Conservation (phyloP, 2,329 filamentous ascomycete species). For the Botrytis pseudocinerea region DNA sequence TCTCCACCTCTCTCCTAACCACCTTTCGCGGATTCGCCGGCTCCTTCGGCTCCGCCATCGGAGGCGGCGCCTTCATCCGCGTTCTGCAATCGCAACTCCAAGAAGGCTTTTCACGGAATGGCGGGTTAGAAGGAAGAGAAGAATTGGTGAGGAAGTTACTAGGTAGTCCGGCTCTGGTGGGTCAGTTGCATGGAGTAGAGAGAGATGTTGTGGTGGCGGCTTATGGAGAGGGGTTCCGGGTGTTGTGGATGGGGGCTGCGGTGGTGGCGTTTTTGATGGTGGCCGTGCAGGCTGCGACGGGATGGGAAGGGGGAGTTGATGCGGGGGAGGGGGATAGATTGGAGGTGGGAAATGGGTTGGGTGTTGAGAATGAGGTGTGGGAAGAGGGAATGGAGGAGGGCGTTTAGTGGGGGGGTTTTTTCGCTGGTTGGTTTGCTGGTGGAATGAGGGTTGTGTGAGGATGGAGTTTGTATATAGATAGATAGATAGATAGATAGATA, state of each 20-base stretch:
- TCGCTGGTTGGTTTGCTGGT: neutral
- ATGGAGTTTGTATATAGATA: neutral
- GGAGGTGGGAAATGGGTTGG: conserved; percentile 17
- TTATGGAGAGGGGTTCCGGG: conserved; percentile 55
- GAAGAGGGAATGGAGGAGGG: conserved; percentile 24
- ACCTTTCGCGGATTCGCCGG: conserved; percentile 83
- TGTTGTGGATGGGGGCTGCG: conserved; percentile 54
- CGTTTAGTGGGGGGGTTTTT: neutral
- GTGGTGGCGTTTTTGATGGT: conserved; percentile 51
- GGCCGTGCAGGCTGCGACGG: conserved; percentile 57
- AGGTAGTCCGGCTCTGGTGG: conserved; percentile 59
- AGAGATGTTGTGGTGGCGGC: conserved; percentile 52
- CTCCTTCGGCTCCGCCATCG: conserved; percentile 76
- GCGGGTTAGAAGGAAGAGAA: conserved; percentile 34
- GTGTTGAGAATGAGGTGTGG: conserved; percentile 15
- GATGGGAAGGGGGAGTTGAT: conserved; percentile 46
- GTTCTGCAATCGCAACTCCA: conserved; percentile 37
- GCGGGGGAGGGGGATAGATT: neutral
- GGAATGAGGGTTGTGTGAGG: neutral
- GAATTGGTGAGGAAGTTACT: conserved; percentile 55
- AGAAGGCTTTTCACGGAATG: conserved; percentile 42
- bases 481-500: neutral
- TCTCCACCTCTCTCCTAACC: conserved; percentile 72
- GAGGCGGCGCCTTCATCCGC: conserved; percentile 57
- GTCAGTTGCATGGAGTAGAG: conserved; percentile 50